Evolutionary conservation across 2,329 filamentous ascomycete genomes (phyloP), one percentile per base, ranked within the genome.

Genomic region (Sporothrix pseudoabietina): DNA sequence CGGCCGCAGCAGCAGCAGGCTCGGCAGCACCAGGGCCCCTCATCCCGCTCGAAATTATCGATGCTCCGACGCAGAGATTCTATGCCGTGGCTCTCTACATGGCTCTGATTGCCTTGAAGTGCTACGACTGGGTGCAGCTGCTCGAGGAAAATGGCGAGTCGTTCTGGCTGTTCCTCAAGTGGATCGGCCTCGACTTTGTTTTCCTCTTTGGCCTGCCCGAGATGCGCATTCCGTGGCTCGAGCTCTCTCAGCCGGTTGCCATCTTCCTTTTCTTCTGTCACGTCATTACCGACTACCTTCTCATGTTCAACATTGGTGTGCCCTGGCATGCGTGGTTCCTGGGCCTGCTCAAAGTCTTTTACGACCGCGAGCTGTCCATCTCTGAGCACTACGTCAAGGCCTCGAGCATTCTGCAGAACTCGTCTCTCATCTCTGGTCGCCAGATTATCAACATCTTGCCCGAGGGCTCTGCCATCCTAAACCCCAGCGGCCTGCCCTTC

Each of bases 381-480:
- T 96, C 93, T n/a, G 97, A 98, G 81, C 90, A 92, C 77, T 93
- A 91, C 79, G 95, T 99, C 80, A 97, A 97, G 80, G 90, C 94
- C 19, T 92, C 91, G 39, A 91, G 88, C 75, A 94, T 99, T 76
- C 85, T 97, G 75, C 93, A 98, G 80, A 98, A 98, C 80, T 89
- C 93, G 44, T 97, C 94, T 30, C 87, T 98, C 79, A 98, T 99
- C 76, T 88, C 97, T 83, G 96, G 96, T 79, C 96, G 94, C 81
- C 94, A 98, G 83, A 97, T 98, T 78, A 95, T 99, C 82, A 96
- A 99, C 80, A 97, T 99, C 79, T 85, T 99, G 72, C 96, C 96
- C 1, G 96, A 99, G 85, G 97, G 97, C 22, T 96, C 94, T 68
- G 96, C 94, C 16, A 87, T 94, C 68, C 85, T 99, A 75, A 99